Conservation (phyloP, 2,329 filamentous ascomycete genomes). For the Cadophora sp. region DNA sequence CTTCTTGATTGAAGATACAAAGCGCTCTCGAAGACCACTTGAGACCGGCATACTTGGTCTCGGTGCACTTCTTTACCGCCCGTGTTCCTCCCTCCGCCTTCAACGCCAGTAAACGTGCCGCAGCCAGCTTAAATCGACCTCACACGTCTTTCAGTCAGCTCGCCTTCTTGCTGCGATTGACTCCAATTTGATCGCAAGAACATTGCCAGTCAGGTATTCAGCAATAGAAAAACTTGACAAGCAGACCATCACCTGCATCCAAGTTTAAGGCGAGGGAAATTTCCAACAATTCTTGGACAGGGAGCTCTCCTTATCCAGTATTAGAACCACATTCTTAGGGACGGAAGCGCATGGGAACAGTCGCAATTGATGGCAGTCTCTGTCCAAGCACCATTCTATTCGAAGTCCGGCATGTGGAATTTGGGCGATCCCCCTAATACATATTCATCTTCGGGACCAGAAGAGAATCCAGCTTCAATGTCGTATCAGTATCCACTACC, state of each 20-base stretch:
- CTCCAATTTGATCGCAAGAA: slow-evolving; percentile 16
- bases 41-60: slow-evolving; percentile 31
- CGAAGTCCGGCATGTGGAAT: slow-evolving; percentile 43
- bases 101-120: slow-evolving; percentile 35
- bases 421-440: slow-evolving; percentile 38
- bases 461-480: slow-evolving; percentile 37
- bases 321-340: not conserved
- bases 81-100: slow-evolving; percentile 30
- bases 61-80: slow-evolving; percentile 32
- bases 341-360: slow-evolving; percentile 30
- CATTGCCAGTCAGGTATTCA: slow-evolving; percentile 16
- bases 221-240: slow-evolving; percentile 4
- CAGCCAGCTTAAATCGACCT: slow-evolving; percentile 35
- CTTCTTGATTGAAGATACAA: slow-evolving; percentile 35
- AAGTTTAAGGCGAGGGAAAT: not conserved
- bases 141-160: slow-evolving; percentile 29
- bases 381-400: slow-evolving; percentile 40
- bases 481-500: slow-evolving; percentile 42
- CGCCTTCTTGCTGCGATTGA: slow-evolving; percentile 29
- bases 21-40: slow-evolving; percentile 29
- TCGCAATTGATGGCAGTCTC: slow-evolving; percentile 45
- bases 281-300: slow-evolving; percentile 7
- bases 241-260: not conserved
- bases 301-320: slow-evolving; percentile 2
- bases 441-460: slow-evolving; percentile 36